phyloP scores from a whole-genome alignment of 768 basidiomycete genomes.

The Pulveroboletus ravenelii region DNA sequence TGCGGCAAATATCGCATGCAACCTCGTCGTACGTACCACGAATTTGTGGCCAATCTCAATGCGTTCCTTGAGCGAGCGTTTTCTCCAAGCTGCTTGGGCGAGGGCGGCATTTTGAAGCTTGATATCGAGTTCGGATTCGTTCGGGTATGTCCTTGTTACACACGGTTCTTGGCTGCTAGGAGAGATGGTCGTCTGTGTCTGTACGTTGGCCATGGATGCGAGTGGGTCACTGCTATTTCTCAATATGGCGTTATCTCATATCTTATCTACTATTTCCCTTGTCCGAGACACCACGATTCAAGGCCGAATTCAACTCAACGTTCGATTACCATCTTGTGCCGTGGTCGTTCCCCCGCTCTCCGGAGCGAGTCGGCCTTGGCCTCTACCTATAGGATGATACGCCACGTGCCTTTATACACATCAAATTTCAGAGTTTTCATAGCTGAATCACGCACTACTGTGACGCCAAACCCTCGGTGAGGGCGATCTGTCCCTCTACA shows the following conservation, averaged over 20 bases:
- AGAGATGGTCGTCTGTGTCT: slow-evolving; percentile 72
- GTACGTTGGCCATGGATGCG: slow-evolving; percentile 17
- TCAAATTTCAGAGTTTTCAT: too few species aligned
- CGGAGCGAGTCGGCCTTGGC: too few species aligned
- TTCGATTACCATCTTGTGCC: too few species aligned
- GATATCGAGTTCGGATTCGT: slow-evolving; percentile 53
- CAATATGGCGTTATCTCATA: not conserved
- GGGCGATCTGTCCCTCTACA: too few species aligned
- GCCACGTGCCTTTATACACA: too few species aligned
- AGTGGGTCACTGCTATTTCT: not conserved
- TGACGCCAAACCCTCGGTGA: too few species aligned
- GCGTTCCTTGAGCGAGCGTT: slow-evolving; percentile 53
- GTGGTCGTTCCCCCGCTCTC: too few species aligned
- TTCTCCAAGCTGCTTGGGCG: slow-evolving; percentile 75
- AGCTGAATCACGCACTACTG: too few species aligned
- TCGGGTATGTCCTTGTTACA: slow-evolving; percentile 58
- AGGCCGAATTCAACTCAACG: too few species aligned
- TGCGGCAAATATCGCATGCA: not conserved
- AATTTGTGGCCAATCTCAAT: slow-evolving; percentile 70
- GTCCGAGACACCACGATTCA: too few species aligned
- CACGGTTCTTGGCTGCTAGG: slow-evolving; percentile 71
- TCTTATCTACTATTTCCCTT: slow-evolving; percentile 1
- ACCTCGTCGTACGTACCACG: slow-evolving; percentile 43
- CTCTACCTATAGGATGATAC: too few species aligned
- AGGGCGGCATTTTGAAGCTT: slow-evolving; percentile 50